Evolutionary conservation across 1,139 yeast genomes (phyloP).

Genomic region (Wickerhamomyces sp.): DNA sequence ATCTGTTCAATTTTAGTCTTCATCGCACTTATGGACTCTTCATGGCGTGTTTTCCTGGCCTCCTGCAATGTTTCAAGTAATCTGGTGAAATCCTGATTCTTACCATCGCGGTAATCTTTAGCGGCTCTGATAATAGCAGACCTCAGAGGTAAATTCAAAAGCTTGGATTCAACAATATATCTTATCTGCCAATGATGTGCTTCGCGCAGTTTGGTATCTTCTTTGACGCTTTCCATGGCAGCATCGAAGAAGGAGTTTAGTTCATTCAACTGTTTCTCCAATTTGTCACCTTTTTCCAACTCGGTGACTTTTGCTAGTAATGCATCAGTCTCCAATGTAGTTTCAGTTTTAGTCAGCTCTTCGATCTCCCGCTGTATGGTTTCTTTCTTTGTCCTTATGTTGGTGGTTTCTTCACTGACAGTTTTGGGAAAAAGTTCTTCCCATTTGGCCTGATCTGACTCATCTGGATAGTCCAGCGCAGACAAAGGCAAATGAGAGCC

Average conservation of each 20-base stretch:
- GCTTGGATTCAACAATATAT: neutral
- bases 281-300: neutral
- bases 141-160: neutral
- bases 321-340: no score
- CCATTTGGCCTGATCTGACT: neutral
- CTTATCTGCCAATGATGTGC: neutral
- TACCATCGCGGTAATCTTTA: neutral
- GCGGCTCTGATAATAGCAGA: neutral
- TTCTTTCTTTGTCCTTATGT: neutral
- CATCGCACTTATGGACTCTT: no score
- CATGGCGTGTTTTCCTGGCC: no score
- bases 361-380: neutral
- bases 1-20: no score
- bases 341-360: neutral
- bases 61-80: no score
- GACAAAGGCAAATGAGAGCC: no score
- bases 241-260: neutral
- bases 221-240: neutral
- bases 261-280: neutral
- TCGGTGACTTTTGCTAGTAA: neutral
- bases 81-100: neutral
- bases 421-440: neutral
- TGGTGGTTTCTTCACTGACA: neutral
- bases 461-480: no score
- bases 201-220: neutral